Conservation (phyloP, 371 early-diverging fungal genomes). For the Nematocida sp. region DNA sequence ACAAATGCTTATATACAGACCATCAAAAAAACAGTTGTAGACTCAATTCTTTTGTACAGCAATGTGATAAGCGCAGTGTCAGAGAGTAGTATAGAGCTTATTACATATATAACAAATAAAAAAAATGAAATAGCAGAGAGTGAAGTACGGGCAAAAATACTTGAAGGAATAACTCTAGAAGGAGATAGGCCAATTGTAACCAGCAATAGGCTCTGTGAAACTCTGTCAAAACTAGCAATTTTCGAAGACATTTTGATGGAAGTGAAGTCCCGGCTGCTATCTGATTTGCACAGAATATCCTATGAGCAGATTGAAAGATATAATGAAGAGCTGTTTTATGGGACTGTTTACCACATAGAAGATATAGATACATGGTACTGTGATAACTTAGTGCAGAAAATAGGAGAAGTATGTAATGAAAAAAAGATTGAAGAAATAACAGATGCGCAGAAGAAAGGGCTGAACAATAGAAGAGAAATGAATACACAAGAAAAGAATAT, state of each 20-base stretch:
- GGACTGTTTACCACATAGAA: constrained; percentile 51
- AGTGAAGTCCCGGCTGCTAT: not conserved
- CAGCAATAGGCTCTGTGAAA: constrained; percentile 1
- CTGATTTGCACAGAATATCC: constrained; percentile 2
- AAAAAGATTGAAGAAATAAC: not conserved
- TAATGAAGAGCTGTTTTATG: constrained; percentile 47
- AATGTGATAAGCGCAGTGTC: not conserved
- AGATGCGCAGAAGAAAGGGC: constrained; percentile 1
- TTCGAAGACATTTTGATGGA: constrained; percentile 30
- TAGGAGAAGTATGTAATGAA: not conserved
- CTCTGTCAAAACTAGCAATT: constrained; percentile 39
- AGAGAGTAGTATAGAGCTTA: not conserved
- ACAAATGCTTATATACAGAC: not conserved
- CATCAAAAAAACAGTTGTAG: not conserved
- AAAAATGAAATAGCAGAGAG: not conserved
- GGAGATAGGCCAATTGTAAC: not conserved
- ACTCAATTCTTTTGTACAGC: not conserved
- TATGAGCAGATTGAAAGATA: constrained; percentile 3
- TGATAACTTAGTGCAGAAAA: constrained; percentile 38
- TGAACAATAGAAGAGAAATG: not conserved
- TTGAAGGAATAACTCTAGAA: not conserved
- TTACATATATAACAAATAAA: constrained; percentile 21
- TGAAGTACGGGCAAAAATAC: not conserved
- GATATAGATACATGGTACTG: constrained; percentile 42
- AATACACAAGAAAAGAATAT: not conserved